Conservation (phyloP, 192 early-diverging fungal species). For the Backusella macrospora region DNA sequence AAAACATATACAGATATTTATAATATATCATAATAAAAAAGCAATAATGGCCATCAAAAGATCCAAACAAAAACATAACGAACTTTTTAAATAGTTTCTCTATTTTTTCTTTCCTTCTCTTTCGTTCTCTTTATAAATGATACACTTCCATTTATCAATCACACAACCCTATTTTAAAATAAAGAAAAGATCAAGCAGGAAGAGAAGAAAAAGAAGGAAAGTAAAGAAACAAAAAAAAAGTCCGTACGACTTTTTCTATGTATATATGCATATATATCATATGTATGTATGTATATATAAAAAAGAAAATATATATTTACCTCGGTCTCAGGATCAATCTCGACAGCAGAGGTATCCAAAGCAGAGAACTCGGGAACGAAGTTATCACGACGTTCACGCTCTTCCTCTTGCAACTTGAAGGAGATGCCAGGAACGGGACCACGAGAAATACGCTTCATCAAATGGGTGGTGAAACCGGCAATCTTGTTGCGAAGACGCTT, state of each 20-base stretch:
- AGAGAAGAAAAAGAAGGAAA: neutral
- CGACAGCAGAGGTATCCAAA: conserved; percentile 86
- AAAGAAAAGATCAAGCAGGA: neutral
- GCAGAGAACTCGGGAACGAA: conserved; percentile 99
- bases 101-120: neutral
- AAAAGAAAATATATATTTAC: conserved; percentile 42
- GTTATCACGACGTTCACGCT: conserved; percentile 99
- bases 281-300: neutral
- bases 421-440: conserved; percentile 99
- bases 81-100: conserved; percentile 11
- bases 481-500: conserved; percentile 99
- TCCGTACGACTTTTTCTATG: conserved; percentile 9
- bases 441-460: conserved; percentile 99
- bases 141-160: neutral
- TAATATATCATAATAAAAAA: conserved; percentile 27
- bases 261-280: neutral
- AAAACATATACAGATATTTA: neutral
- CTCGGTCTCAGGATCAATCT: conserved; percentile 94
- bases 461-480: conserved; percentile 99
- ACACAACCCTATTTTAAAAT: neutral
- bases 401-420: conserved; percentile 99
- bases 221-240: conserved; percentile 3
- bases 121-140: neutral
- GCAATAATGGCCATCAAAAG: conserved; percentile 39
- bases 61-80: conserved; percentile 24